Evolutionary conservation across 495 filamentous ascomycete species (phyloP).

Genomic region (Letharia lupina): DNA sequence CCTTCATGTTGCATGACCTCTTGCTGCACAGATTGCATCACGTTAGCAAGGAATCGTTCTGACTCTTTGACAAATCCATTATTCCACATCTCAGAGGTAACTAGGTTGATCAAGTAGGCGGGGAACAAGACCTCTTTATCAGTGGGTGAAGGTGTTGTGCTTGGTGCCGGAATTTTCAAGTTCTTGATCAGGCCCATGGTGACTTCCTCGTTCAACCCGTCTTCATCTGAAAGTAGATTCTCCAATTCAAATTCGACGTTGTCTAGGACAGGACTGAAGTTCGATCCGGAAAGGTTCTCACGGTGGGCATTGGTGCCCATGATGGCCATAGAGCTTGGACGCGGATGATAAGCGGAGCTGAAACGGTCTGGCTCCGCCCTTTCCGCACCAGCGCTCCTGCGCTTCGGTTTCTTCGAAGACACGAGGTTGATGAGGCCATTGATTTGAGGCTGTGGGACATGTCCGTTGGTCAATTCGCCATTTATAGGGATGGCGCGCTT

Average conservation of each 20-base stretch:
- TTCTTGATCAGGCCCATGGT: slow-evolving; percentile 92
- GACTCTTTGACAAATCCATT: slow-evolving; percentile 99
- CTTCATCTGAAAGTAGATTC: slow-evolving; percentile 86
- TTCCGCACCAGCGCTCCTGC: slow-evolving; percentile 89
- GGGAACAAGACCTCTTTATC: slow-evolving; percentile 99
- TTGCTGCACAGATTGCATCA: slow-evolving; percentile 99
- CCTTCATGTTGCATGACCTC: slow-evolving; percentile 98
- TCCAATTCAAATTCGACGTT: slow-evolving; percentile 91
- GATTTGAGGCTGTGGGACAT: slow-evolving; percentile 43
- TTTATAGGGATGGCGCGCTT: slow-evolving; percentile 55
- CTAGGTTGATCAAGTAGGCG: slow-evolving; percentile 96
- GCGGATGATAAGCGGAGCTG: slow-evolving; percentile 84
- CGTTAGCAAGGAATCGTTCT: slow-evolving; percentile 95
- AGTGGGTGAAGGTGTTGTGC: slow-evolving; percentile 69
- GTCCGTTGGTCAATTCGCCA: slow-evolving; percentile 67
- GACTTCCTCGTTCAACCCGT: slow-evolving; percentile 91
- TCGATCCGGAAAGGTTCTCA: slow-evolving; percentile 56
- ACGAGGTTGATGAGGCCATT: slow-evolving; percentile 92
- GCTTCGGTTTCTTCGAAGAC: slow-evolving; percentile 92
- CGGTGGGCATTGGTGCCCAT: slow-evolving; percentile 53
- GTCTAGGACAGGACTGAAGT: slow-evolving; percentile 69
- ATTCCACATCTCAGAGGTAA: slow-evolving; percentile 99
- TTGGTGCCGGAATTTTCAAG: slow-evolving; percentile 85
- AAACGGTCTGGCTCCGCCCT: slow-evolving; percentile 73
- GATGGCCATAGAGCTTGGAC: slow-evolving; percentile 90